A percentile compares a stretch with the other conserved stretches of the same genome.
phyloP scores from a whole-genome alignment of 179 eudicot genomes.

The Carnegiea gigantea region DNA sequence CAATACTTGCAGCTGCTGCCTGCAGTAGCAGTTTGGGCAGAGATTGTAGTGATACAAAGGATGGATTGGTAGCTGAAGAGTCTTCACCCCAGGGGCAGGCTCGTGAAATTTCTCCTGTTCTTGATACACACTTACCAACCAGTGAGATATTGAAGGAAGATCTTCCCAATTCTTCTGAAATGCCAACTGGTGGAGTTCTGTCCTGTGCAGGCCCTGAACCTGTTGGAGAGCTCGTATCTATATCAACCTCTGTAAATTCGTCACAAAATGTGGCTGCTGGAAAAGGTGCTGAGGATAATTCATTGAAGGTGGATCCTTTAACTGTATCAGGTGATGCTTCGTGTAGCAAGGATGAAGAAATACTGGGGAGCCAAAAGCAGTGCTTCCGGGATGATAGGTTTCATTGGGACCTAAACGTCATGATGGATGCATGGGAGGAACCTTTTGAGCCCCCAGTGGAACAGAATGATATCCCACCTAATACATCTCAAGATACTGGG shows the following conservation, averaged over 20 bases:
- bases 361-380: constrained; percentile 21
- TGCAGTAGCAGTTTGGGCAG: constrained; percentile 51
- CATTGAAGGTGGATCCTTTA: constrained; percentile 22
- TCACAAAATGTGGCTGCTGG: constrained; percentile 15
- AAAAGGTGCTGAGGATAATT: constrained; percentile 14
- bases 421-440: constrained; percentile 75
- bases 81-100: constrained; percentile 21
- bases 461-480: constrained; percentile 1
- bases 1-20: constrained; percentile 84
- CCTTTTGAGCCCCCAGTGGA: constrained; percentile 40
- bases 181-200: constrained; percentile 27
- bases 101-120: constrained; percentile 19
- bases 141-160: constrained; percentile 31
- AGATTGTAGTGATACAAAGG: constrained; percentile 36
- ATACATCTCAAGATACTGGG: constrained; percentile 22
- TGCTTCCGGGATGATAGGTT: constrained; percentile 41
- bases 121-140: constrained; percentile 16
- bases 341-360: constrained; percentile 28
- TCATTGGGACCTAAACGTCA: constrained; percentile 80
- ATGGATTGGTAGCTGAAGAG: constrained; percentile 33
- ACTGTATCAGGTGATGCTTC: constrained; percentile 27
- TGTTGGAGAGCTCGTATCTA: constrained; percentile 27
- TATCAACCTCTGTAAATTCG: constrained; percentile 23
- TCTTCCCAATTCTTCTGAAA: constrained; percentile 24
- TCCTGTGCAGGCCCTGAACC: constrained; percentile 31